These are phyloP conservation scores for Phytopythium vexans DNA, from an alignment of 352 stramenopile species.

Conservation along the genomic window DNA sequence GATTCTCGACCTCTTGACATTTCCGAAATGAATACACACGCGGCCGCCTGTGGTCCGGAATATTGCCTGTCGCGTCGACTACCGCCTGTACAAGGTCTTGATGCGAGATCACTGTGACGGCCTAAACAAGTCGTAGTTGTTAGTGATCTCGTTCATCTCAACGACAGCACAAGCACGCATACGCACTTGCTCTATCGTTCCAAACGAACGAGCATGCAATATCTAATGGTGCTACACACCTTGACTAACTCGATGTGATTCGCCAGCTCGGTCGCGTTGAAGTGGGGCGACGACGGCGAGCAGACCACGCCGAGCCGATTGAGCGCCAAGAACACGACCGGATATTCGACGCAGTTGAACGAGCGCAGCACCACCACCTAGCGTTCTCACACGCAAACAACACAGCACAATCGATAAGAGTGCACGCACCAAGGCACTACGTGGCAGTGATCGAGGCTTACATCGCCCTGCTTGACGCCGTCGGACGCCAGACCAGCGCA, in stretches of 20 bases:
- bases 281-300: constrained; percentile 33
- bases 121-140: constrained; percentile 1
- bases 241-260: constrained; percentile 33
- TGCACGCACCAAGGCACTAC: constrained; percentile 2
- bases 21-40: constrained; percentile 30
- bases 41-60: constrained; percentile 1
- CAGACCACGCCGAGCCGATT: constrained; percentile 35
- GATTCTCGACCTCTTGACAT: constrained; percentile 1
- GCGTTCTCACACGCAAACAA: no score
- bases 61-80: constrained; percentile 15
- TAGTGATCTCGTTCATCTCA: no score
- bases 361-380: constrained; percentile 46
- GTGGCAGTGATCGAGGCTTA: constrained; percentile 12
- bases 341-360: constrained; percentile 58
- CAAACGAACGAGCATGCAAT: no score
- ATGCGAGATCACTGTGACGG: constrained; percentile 31
- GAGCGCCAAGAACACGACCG: constrained; percentile 37
- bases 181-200: no score
- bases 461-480: constrained; percentile 38
- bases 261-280: constrained; percentile 31
- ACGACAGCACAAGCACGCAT: no score
- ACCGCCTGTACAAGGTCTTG: constrained; percentile 20
- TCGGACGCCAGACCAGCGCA: constrained; percentile 32
- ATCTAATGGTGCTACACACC: constrained; percentile 5
- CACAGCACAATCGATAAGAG: neutral